Percentiles rank a stretch among this genome's conserved stretches.
phyloP scores from a whole-genome alignment of 352 stramenopile genomes.

The Globisporangium paroecandrum region DNA sequence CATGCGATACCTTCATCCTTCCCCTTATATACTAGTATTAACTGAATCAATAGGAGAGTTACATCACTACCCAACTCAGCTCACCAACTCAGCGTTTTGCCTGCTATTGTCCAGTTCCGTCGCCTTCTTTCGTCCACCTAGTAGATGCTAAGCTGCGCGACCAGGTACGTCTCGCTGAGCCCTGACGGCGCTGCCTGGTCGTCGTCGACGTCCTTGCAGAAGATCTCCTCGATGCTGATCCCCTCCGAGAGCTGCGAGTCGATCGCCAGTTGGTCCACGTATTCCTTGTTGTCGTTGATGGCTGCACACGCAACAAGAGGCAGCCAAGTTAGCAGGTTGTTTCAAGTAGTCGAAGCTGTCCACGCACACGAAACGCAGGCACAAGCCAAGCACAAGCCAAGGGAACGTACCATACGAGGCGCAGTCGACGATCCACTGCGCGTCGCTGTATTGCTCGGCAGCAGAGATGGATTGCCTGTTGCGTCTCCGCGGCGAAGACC shows the following conservation, averaged over 20 bases:
- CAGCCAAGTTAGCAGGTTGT: background rate
- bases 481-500: constrained; percentile 25
- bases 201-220: constrained; percentile 26
- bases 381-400: background rate
- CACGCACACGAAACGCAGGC: background rate
- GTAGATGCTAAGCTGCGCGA: constrained; percentile 18
- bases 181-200: background rate
- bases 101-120: background rate
- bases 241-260: constrained; percentile 67
- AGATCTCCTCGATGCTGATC: constrained; percentile 61
- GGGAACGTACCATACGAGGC: constrained; percentile 57
- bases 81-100: background rate
- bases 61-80: background rate
- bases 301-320: constrained; percentile 24
- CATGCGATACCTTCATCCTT: background rate
- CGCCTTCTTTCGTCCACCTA: background rate
- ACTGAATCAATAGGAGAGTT: constrained; percentile 6
- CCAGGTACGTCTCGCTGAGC: constrained; percentile 13
- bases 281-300: constrained; percentile 81
- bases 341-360: too few relatives aligned
- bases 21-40: constrained; percentile 16
- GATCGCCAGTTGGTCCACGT: constrained; percentile 70
- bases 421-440: constrained; percentile 67
- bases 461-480: constrained; percentile 38
- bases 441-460: constrained; percentile 45